Percentiles rank a stretch among this genome's conserved stretches.
phyloP scores from a whole-genome alignment of 805 yeast species.

The Candida awuae region DNA sequence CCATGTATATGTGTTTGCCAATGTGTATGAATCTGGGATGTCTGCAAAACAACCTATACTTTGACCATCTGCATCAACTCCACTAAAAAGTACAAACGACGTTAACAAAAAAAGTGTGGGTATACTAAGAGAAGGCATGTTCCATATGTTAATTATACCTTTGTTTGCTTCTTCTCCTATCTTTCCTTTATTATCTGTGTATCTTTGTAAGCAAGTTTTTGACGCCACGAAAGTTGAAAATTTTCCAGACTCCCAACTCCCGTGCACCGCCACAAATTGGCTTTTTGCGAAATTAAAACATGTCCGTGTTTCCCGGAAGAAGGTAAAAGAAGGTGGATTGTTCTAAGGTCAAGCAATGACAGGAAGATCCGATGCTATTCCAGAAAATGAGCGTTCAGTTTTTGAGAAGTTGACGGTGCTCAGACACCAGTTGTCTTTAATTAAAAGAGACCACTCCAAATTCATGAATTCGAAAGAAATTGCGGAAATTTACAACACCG shows the following conservation, averaged over 20 bases:
- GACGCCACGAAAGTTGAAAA: not conserved
- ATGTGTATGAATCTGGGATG: slow-evolving; percentile 30
- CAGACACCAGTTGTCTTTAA: slow-evolving; percentile 35
- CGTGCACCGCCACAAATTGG: not conserved
- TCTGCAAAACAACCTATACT: slow-evolving; percentile 33
- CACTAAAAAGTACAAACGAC: not conserved
- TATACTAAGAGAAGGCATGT: not conserved
- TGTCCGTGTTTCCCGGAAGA: too few relatives aligned
- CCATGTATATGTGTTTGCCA: slow-evolving; percentile 41
- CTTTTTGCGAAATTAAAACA: not conserved
- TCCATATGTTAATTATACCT: too few relatives aligned
- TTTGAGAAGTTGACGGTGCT: slow-evolving; percentile 35
- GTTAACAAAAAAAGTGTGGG: slow-evolving; percentile 1
- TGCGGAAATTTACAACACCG: slow-evolving; percentile 48
- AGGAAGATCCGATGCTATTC: slow-evolving; percentile 21
- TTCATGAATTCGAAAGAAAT: slow-evolving; percentile 64
- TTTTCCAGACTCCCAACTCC: not conserved
- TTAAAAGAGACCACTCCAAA: slow-evolving; percentile 58
- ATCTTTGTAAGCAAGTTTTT: too few relatives aligned
- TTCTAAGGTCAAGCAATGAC: too few relatives aligned
- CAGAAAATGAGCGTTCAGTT: slow-evolving; percentile 27
- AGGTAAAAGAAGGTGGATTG: not conserved
- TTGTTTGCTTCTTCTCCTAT: too few relatives aligned
- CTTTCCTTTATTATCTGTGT: too few relatives aligned
- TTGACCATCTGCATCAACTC: slow-evolving; percentile 7